Evolutionary conservation across 192 early-diverging fungal genomes (phyloP).

Genomic region (Lunasporangiospora selenospora): DNA sequence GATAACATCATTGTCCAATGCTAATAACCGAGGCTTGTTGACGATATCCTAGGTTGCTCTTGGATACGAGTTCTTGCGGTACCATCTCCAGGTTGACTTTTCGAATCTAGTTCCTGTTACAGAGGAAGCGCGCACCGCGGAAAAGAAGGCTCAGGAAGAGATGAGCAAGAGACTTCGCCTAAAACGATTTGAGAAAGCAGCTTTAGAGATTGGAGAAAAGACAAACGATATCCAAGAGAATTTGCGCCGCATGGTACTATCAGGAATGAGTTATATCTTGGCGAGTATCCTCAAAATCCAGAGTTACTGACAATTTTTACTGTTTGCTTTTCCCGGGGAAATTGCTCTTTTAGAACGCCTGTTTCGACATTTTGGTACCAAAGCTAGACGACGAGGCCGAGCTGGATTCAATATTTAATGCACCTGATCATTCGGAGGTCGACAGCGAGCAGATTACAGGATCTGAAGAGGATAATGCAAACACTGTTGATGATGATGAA

Average conservation of each 20-base stretch:
- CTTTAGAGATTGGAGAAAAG: conserved; percentile 48
- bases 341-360: conserved; percentile 40
- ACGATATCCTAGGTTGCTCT: conserved; percentile 47
- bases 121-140: conserved; percentile 32
- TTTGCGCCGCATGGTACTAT: conserved; percentile 46
- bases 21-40: not conserved
- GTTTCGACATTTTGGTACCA: conserved; percentile 60
- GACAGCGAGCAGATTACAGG: conserved; percentile 3
- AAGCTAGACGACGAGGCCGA: conserved; percentile 41
- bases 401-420: conserved; percentile 46
- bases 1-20: not conserved
- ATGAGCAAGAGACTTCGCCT: conserved; percentile 39
- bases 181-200: conserved; percentile 45
- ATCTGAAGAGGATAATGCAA: conserved; percentile 2
- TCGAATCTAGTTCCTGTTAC: conserved; percentile 38
- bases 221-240: conserved; percentile 50
- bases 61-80: conserved; percentile 62
- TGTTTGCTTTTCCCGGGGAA: not conserved
- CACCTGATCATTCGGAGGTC: not conserved
- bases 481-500: conserved; percentile 11
- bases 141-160: conserved; percentile 39
- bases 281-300: no score
- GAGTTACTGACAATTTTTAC: not conserved
- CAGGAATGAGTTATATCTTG: not conserved
- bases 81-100: conserved; percentile 48